phyloP scores from a whole-genome alignment of 257 asterid genomes.

The Fraxinus anomala region DNA sequence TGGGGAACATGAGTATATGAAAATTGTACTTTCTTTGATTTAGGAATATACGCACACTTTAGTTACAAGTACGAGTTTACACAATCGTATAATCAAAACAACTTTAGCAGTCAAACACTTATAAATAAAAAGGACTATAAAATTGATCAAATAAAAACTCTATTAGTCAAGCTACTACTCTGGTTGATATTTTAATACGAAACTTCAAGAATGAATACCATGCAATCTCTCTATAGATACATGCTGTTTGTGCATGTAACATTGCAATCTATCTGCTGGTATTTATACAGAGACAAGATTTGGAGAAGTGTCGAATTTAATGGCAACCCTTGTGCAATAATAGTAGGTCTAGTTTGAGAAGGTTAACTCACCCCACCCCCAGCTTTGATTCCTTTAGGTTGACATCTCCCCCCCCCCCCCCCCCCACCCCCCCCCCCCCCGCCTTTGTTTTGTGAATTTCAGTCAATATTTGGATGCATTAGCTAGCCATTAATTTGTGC shows the following conservation, averaged over 20 bases:
- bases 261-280: neutral
- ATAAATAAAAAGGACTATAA: no score
- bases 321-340: neutral
- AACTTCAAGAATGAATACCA: no score
- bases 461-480: neutral
- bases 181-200: no score
- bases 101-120: no score
- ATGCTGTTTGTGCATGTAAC: neutral
- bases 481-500: neutral
- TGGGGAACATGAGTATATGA: no score
- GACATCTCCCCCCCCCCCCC: constrained; percentile 15
- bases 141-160: no score
- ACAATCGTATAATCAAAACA: no score
- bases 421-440: no score
- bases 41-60: no score
- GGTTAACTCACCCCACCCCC: constrained; percentile 33
- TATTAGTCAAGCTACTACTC: no score
- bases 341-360: neutral
- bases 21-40: no score
- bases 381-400: constrained; percentile 24
- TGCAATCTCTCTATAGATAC: neutral
- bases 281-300: neutral
- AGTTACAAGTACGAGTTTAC: no score
- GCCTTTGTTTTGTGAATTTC: neutral
- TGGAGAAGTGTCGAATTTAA: constrained; percentile 20